Evolutionary conservation across 371 early-diverging fungal species (phyloP).

Genomic region (Choanephora cucurbitarum): DNA sequence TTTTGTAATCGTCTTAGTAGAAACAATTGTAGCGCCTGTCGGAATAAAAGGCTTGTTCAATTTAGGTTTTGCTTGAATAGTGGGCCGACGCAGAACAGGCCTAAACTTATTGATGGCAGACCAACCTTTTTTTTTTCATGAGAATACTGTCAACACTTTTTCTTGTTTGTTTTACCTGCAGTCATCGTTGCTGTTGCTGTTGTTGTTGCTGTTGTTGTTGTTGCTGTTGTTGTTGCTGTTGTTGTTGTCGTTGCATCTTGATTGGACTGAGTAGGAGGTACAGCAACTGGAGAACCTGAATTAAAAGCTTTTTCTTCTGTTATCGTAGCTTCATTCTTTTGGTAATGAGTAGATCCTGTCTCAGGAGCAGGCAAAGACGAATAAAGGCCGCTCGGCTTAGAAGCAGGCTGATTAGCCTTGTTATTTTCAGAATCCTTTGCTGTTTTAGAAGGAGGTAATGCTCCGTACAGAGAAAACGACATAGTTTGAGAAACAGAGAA

Average conservation of each 20-base stretch:
- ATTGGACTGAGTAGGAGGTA: not conserved
- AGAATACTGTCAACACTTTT: too few species aligned
- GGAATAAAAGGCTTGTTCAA: conserved; percentile 46
- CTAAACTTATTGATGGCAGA: conserved; percentile 45
- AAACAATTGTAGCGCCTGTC: conserved; percentile 44
- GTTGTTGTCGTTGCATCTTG: conserved; percentile 1
- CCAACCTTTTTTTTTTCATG: conserved; percentile 34
- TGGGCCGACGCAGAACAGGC: conserved; percentile 50
- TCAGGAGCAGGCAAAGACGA: conserved; percentile 31
- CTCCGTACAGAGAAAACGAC: conserved; percentile 33
- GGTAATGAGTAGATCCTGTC: conserved; percentile 1
- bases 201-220: not conserved
- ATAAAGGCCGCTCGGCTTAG: conserved; percentile 14
- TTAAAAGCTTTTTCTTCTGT: not conserved
- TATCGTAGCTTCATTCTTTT: too few species aligned
- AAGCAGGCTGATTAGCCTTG: not conserved
- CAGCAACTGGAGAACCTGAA: not conserved
- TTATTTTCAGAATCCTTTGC: conserved; percentile 15
- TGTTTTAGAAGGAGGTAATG: conserved; percentile 28
- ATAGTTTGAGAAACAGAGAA: not conserved
- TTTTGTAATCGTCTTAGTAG: conserved; percentile 37
- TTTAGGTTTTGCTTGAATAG: conserved; percentile 50
- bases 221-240: conserved; percentile 3
- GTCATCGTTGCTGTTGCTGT: conserved; percentile 4
- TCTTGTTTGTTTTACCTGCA: conserved; percentile 12